Evolutionary conservation across 2,329 filamentous ascomycete species (phyloP).

Genomic region (Fusarium pseudocircinatum): DNA sequence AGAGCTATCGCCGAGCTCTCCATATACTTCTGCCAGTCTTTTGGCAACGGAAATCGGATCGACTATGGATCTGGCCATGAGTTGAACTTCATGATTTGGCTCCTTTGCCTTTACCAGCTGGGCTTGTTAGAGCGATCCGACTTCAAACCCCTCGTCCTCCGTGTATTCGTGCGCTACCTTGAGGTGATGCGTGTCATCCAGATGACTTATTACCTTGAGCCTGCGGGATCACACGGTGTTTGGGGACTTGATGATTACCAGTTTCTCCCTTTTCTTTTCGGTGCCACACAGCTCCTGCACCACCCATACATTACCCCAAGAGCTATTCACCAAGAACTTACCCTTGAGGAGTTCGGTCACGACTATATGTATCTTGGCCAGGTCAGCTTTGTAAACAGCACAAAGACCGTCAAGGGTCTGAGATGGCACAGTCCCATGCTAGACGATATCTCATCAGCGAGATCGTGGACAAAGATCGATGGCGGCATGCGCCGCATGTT

Average conservation of each 20-base stretch:
- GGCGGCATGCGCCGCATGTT: constrained; percentile 98
- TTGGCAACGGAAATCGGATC: constrained; percentile 87
- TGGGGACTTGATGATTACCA: constrained; percentile 99
- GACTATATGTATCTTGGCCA: constrained; percentile 94
- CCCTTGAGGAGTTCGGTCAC: constrained; percentile 83
- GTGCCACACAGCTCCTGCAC: constrained; percentile 86
- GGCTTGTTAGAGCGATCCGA: constrained; percentile 69
- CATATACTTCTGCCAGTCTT: constrained; percentile 82
- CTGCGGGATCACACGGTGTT: constrained; percentile 94
- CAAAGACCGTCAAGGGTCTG: constrained; percentile 93
- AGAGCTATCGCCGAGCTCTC: constrained; percentile 75
- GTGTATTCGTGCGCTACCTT: constrained; percentile 85
- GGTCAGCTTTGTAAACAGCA: constrained; percentile 92
- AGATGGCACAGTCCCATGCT: constrained; percentile 99
- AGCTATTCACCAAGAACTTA: constrained; percentile 86
- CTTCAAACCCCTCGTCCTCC: constrained; percentile 78
- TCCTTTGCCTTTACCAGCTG: constrained; percentile 91
- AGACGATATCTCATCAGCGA: constrained; percentile 92
- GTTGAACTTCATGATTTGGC: constrained; percentile 96
- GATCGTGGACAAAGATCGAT: constrained; percentile 92
- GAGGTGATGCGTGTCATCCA: constrained; percentile 88
- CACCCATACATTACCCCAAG: constrained; percentile 83
- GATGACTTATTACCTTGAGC: constrained; percentile 94
- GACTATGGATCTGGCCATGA: constrained; percentile 98
- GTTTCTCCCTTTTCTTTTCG: constrained; percentile 95